Percentiles rank a stretch among this genome's conserved stretches.
Evolutionary conservation across 768 basidiomycete genomes (phyloP).

Genomic region (Lentinula raphanica): DNA sequence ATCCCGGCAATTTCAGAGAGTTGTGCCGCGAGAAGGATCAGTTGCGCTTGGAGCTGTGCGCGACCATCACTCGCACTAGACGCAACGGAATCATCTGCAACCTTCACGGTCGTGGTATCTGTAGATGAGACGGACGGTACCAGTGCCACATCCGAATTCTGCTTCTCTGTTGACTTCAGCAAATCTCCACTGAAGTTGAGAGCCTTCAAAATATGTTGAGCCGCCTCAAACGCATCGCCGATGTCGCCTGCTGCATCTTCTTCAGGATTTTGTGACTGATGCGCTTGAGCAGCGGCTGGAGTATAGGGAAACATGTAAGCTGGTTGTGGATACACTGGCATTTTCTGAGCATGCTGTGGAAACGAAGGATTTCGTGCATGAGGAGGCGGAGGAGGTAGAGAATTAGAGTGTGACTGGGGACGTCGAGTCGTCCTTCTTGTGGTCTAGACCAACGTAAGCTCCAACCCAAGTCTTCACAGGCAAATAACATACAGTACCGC

Average conservation of each 20-base stretch:
- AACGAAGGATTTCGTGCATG: slow-evolving; percentile 42
- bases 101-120: neutral
- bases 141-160: slow-evolving; percentile 1
- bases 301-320: slow-evolving; percentile 37
- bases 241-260: slow-evolving; percentile 23
- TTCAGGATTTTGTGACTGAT: slow-evolving; percentile 12
- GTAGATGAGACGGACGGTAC: slow-evolving; percentile 13
- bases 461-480: slow-evolving; percentile 1
- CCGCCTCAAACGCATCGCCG: slow-evolving; percentile 71
- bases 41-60: slow-evolving; percentile 67
- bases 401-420: slow-evolving; percentile 51
- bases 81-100: slow-evolving; percentile 8
- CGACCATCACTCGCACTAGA: slow-evolving; percentile 37
- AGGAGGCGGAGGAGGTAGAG: slow-evolving; percentile 20
- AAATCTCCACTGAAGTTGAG: slow-evolving; percentile 61
- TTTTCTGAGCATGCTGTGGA: slow-evolving; percentile 34
- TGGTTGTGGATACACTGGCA: slow-evolving; percentile 30
- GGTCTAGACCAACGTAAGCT: slow-evolving; percentile 39
- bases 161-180: slow-evolving; percentile 29
- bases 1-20: slow-evolving; percentile 58
- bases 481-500: slow-evolving; percentile 58
- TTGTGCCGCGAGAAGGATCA: slow-evolving; percentile 69
- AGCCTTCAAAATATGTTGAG: slow-evolving; percentile 70
- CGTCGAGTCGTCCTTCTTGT: slow-evolving; percentile 74
- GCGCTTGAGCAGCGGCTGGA: neutral